phyloP scores from a whole-genome alignment of 805 yeast genomes.

The Maudiozyma saulgeensis region DNA sequence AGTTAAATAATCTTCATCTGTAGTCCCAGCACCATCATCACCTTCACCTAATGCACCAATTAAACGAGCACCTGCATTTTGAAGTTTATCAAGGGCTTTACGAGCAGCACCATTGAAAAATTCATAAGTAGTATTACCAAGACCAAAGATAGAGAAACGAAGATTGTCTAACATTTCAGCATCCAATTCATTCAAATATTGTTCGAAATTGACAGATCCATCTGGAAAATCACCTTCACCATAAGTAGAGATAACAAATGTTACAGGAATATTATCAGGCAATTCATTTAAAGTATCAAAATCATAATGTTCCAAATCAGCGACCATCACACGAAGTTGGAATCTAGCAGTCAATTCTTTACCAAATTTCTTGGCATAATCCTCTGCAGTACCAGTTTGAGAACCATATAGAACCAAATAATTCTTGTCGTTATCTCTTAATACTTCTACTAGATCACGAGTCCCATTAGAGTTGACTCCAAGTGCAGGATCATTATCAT shows the following conservation, averaged over 20 bases:
- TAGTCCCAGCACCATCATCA: conserved; percentile 89
- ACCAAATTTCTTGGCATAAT: conserved; percentile 81
- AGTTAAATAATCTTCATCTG: conserved; percentile 87
- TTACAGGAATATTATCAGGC: conserved; percentile 47
- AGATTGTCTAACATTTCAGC: conserved; percentile 43
- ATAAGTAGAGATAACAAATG: conserved; percentile 82
- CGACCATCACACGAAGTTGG: conserved; percentile 73
- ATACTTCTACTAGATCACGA: conserved; percentile 49
- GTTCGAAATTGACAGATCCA: conserved; percentile 74
- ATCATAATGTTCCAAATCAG: conserved; percentile 83
- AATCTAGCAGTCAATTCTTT: conserved; percentile 79
- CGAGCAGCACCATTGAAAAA: conserved; percentile 78
- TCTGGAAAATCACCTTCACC: conserved; percentile 99
- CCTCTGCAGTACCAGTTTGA: conserved; percentile 98
- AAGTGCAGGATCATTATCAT: conserved; percentile 32
- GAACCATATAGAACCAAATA: conserved; percentile 82
- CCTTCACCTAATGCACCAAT: conserved; percentile 82
- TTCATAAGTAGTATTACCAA: conserved; percentile 93
- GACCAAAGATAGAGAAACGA: conserved; percentile 72
- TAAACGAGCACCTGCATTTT: conserved; percentile 58
- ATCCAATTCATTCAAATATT: conserved; percentile 50
- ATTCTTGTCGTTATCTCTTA: conserved; percentile 57
- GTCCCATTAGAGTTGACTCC: conserved; percentile 34
- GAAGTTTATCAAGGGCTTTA: conserved; percentile 42
- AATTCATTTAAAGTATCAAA: conserved; percentile 64